Evolutionary conservation across 192 early-diverging fungal species (phyloP).

Genomic region (Podila verticillata): DNA sequence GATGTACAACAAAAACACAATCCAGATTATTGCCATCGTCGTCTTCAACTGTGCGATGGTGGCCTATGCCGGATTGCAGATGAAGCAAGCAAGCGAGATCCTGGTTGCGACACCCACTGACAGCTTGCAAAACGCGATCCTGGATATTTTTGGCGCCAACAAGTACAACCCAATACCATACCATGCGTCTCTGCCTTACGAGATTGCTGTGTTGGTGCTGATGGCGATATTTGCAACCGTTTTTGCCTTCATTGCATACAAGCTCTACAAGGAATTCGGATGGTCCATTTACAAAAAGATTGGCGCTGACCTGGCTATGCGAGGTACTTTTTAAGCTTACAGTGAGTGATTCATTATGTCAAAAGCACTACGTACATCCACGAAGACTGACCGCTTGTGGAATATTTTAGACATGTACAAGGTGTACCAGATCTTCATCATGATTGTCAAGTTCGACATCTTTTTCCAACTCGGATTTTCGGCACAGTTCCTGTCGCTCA

Average conservation of each 20-base stretch:
- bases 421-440: constrained; percentile 82
- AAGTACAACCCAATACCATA: constrained; percentile 10
- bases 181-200: constrained; percentile 45
- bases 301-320: constrained; percentile 79
- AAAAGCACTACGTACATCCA: not conserved
- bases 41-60: constrained; percentile 71
- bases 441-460: constrained; percentile 82
- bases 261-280: constrained; percentile 83
- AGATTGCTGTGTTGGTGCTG: constrained; percentile 65
- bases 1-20: constrained; percentile 92
- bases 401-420: constrained; percentile 68
- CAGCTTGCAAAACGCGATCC: constrained; percentile 24
- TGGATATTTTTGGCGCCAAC: constrained; percentile 5
- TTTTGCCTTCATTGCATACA: constrained; percentile 65
- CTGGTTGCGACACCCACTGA: constrained; percentile 11
- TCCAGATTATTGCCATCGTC: constrained; percentile 85
- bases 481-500: constrained; percentile 75
- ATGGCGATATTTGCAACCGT: constrained; percentile 59
- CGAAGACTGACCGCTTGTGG: not conserved
- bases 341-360: not conserved
- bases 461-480: constrained; percentile 84
- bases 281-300: constrained; percentile 89
- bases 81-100: constrained; percentile 43
- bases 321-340: constrained; percentile 50
- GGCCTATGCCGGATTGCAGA: constrained; percentile 77